phyloP scores from a whole-genome alignment of 1,139 yeast species.

The Wickerhamomyces sp. region DNA sequence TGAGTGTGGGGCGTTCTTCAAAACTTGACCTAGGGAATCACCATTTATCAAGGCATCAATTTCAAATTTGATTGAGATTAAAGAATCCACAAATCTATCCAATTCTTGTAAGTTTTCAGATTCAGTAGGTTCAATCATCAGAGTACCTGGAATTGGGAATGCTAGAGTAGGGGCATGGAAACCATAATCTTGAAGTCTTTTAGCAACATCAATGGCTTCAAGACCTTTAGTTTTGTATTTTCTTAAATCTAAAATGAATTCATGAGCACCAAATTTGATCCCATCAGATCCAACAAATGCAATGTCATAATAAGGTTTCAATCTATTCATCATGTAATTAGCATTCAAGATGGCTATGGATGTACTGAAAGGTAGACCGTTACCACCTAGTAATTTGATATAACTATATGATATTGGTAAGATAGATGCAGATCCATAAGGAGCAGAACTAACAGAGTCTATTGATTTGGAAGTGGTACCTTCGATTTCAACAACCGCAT shows the following conservation, averaged over 20 bases:
- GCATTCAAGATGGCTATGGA: conserved; percentile 91
- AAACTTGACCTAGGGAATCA: conserved; percentile 60
- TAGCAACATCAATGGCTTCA: conserved; percentile 95
- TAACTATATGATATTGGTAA: conserved; percentile 92
- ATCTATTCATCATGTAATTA: conserved; percentile 83
- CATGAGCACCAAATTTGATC: conserved; percentile 89
- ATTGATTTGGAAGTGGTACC: conserved; percentile 47
- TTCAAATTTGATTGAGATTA: conserved; percentile 78
- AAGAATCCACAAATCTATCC: conserved; percentile 84
- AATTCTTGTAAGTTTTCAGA: conserved; percentile 84
- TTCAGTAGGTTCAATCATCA: conserved; percentile 98
- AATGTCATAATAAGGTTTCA: conserved; percentile 66
- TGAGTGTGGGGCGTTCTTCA: conserved; percentile 92
- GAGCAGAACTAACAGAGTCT: conserved; percentile 83
- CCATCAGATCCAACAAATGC: conserved; percentile 63
- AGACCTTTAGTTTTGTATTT: conserved; percentile 76
- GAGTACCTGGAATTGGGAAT: conserved; percentile 95
- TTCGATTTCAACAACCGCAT: conserved; percentile 57
- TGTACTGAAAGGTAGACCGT: conserved; percentile 79
- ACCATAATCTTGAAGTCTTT: conserved; percentile 94
- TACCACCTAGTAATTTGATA: conserved; percentile 87
- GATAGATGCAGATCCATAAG: conserved; percentile 92
- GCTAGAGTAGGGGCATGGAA: conserved; percentile 99
- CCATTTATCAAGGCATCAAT: conserved; percentile 72
- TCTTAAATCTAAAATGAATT: conserved; percentile 87